Evolutionary conservation across 108 stramenopile genomes (phyloP).

Genomic region (Heterococcus sp.): DNA sequence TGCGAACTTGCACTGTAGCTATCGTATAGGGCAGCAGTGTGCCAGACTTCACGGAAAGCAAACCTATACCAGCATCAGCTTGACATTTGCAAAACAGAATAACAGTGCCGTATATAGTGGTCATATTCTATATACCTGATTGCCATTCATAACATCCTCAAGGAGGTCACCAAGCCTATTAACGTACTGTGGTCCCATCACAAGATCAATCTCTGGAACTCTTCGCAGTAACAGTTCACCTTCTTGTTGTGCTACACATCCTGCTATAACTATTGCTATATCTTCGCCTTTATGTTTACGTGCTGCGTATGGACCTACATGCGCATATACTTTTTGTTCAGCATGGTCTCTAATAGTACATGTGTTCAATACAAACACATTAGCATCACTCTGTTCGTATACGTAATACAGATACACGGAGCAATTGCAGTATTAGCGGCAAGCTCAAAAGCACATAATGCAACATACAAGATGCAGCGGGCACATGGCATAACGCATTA

Average conservation of each 20-base stretch:
- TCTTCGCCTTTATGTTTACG: slow-evolving; percentile 71
- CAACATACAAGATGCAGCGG: too few species aligned
- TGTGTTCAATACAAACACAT: slow-evolving; percentile 90
- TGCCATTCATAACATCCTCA: slow-evolving; percentile 78
- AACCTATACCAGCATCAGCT: too few species aligned
- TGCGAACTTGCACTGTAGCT: too few species aligned
- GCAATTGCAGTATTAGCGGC: too few species aligned
- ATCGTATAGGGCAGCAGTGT: too few species aligned
- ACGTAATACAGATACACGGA: too few species aligned
- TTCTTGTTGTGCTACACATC: slow-evolving; percentile 96
- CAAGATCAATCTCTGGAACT: slow-evolving; percentile 86
- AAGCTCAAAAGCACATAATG: too few species aligned
- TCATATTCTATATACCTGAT: slow-evolving; percentile 41
- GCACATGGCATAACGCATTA: too few species aligned
- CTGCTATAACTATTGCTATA: slow-evolving; percentile 84
- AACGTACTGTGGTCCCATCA: slow-evolving; percentile 87
- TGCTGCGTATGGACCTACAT: slow-evolving; percentile 47
- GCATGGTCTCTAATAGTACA: slow-evolving; percentile 95
- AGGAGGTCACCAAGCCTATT: slow-evolving; percentile 87
- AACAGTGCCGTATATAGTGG: neutral
- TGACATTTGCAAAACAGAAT: too few species aligned
- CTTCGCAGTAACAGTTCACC: slow-evolving; percentile 78
- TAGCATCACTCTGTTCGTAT: too few species aligned
- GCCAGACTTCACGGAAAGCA: too few species aligned
- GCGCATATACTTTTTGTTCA: slow-evolving; percentile 81